Conservation (phyloP, 305 asterid genomes). For the Rubia balearica region DNA sequence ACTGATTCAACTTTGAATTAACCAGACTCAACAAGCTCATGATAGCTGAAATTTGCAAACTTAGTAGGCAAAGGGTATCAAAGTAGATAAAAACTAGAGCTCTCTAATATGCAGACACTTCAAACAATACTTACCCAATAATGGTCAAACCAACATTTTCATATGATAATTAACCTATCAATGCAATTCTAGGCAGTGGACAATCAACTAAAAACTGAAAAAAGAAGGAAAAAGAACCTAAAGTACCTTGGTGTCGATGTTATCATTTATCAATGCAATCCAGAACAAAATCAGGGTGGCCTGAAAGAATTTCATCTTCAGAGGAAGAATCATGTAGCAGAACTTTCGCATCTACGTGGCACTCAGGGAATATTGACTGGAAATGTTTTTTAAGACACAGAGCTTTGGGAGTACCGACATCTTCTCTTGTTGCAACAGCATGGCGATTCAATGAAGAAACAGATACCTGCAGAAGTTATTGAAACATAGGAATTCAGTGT, state of each 20-base stretch:
- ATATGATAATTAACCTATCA: background rate
- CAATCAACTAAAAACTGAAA: background rate
- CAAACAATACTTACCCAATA: background rate
- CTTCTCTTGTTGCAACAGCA: slow-evolving; percentile 95
- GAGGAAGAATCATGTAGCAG: slow-evolving; percentile 69
- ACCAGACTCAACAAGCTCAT: slow-evolving; percentile 8
- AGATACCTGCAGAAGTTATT: slow-evolving; percentile 54
- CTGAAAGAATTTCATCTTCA: slow-evolving; percentile 92
- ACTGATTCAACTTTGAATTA: background rate
- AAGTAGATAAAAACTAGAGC: background rate
- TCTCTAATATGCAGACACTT: background rate
- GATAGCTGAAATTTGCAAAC: background rate
- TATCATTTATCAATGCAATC: slow-evolving; percentile 96
- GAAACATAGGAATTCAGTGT: background rate
- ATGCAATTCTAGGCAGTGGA: background rate
- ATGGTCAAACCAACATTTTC: background rate
- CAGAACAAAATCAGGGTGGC: slow-evolving; percentile 81
- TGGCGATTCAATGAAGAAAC: slow-evolving; percentile 95
- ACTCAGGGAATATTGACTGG: slow-evolving; percentile 74
- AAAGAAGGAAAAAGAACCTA: slow-evolving; percentile 9
- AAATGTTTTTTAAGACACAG: slow-evolving; percentile 84
- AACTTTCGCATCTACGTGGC: slow-evolving; percentile 82
- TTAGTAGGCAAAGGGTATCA: background rate
- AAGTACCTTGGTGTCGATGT: slow-evolving; percentile 88
- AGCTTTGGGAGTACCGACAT: slow-evolving; percentile 90